phyloP scores from a whole-genome alignment of 2,329 filamentous ascomycete genomes.

The Diaporthe vaccinii region DNA sequence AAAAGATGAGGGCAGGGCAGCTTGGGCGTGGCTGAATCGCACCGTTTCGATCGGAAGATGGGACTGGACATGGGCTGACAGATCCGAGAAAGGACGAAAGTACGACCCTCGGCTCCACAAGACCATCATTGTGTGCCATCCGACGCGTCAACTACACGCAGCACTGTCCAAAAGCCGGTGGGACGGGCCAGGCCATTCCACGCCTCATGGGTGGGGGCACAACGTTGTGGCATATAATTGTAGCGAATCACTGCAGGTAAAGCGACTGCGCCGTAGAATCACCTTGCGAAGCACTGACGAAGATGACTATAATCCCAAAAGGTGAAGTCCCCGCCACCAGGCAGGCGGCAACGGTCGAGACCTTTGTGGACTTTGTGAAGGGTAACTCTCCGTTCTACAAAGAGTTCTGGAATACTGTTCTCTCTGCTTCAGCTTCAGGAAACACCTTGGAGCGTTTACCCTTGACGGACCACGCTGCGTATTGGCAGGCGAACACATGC shows the following conservation, averaged over 20 bases:
- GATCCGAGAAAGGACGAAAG: background rate
- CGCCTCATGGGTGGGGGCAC: background rate
- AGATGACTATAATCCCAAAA: conserved; percentile 3
- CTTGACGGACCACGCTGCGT: conserved; percentile 14
- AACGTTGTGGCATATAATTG: background rate
- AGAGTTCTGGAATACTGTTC: background rate
- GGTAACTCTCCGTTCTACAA: background rate
- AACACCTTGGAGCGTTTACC: background rate
- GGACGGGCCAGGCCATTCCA: background rate
- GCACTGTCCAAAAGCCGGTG: background rate
- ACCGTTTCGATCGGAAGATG: background rate
- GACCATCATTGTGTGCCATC: background rate
- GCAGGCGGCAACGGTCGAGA: background rate
- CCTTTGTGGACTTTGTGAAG: background rate
- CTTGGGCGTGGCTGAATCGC: background rate
- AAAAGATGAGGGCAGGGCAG: no score
- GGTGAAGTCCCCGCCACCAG: background rate
- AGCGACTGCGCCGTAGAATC: no score
- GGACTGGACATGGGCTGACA: background rate
- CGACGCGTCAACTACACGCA: background rate
- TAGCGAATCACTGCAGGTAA: background rate
- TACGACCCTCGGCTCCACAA: background rate
- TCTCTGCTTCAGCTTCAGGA: background rate
- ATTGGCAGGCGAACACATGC: conserved; percentile 22
- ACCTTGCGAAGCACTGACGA: background rate